Conservation (phyloP, 1,284 basidiomycete genomes). For the Pseudozyma sp. region DNA sequence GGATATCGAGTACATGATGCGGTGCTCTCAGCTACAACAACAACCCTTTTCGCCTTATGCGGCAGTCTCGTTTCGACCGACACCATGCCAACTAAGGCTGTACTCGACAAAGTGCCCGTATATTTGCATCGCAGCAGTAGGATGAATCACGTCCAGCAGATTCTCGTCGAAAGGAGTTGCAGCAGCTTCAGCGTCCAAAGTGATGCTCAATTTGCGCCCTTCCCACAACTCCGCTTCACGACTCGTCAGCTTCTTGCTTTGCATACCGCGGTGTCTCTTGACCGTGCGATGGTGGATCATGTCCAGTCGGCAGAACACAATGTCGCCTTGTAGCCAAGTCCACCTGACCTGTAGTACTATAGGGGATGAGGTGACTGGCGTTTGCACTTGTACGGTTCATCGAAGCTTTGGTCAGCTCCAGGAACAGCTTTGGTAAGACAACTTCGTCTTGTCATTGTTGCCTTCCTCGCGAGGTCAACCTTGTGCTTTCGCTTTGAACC, state of each 20-base stretch:
- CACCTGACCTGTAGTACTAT: constrained; percentile 26
- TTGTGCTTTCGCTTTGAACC: constrained; percentile 14
- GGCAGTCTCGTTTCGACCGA: constrained; percentile 23
- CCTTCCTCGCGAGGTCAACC: constrained; percentile 28
- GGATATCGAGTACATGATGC: constrained; percentile 26
- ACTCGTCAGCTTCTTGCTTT: constrained; percentile 24
- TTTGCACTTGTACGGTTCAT: constrained; percentile 13
- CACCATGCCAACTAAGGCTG: constrained; percentile 21
- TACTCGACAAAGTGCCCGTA: constrained; percentile 24
- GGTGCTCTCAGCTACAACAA: constrained; percentile 19
- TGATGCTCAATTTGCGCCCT: constrained; percentile 10
- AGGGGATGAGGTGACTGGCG: constrained; percentile 37
- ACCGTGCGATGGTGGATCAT: constrained; percentile 20
- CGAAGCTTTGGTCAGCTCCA: constrained; percentile 39
- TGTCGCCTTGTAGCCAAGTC: constrained; percentile 31
- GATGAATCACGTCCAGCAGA: constrained; percentile 16
- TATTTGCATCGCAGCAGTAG: constrained; percentile 18
- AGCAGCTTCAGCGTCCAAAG: constrained; percentile 9
- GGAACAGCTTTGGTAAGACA: constrained; percentile 14
- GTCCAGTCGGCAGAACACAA: constrained; percentile 37
- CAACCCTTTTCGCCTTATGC: constrained; percentile 21
- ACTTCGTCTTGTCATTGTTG: constrained; percentile 10
- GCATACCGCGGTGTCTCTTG: constrained; percentile 32
- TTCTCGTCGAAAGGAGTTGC: constrained; percentile 28
- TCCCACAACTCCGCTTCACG: constrained; percentile 27